Conservation (phyloP, 2,329 filamentous ascomycete genomes). For the Fusarium sororula region DNA sequence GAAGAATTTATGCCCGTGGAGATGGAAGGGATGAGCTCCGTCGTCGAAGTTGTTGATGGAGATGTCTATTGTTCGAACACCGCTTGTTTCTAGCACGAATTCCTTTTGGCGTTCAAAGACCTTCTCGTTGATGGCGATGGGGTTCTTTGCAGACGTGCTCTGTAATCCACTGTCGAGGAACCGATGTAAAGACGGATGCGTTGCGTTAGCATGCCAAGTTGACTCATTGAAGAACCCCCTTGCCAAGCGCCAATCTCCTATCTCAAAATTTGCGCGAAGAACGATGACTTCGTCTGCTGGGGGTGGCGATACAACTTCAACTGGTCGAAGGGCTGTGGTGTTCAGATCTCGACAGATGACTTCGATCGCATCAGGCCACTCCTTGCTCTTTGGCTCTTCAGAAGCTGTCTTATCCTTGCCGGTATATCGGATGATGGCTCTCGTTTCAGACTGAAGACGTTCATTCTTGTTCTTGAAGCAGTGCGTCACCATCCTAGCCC, state of each 20-base stretch:
- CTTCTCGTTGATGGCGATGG: constrained; percentile 43
- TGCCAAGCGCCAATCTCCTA: constrained; percentile 61
- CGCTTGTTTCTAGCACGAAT: constrained; percentile 59
- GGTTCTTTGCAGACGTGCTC: constrained; percentile 2
- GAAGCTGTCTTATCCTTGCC: background rate
- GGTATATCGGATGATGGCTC: constrained; percentile 46
- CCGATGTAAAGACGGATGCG: constrained; percentile 49
- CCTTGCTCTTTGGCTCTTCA: constrained; percentile 50
- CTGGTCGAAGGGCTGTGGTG: constrained; percentile 55
- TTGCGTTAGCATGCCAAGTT: constrained; percentile 55
- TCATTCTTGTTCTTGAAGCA: constrained; percentile 49
- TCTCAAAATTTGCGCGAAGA: constrained; percentile 64
- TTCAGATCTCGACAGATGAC: constrained; percentile 64
- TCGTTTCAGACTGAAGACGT: constrained; percentile 44
- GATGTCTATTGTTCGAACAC: constrained; percentile 63
- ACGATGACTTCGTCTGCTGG: constrained; percentile 53
- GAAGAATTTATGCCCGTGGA: constrained; percentile 69
- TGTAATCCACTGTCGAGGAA: constrained; percentile 42
- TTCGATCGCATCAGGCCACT: constrained; percentile 59
- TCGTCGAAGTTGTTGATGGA: constrained; percentile 70
- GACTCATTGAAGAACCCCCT: constrained; percentile 65
- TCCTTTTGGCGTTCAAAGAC: constrained; percentile 45
- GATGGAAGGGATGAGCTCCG: constrained; percentile 56
- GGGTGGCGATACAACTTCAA: constrained; percentile 48
- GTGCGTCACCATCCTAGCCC: constrained; percentile 59